A percentile compares a stretch with the other conserved stretches of the same genome.
Evolutionary conservation across 1,139 yeast species (phyloP).

Genomic region (Hansenula anomala): DNA sequence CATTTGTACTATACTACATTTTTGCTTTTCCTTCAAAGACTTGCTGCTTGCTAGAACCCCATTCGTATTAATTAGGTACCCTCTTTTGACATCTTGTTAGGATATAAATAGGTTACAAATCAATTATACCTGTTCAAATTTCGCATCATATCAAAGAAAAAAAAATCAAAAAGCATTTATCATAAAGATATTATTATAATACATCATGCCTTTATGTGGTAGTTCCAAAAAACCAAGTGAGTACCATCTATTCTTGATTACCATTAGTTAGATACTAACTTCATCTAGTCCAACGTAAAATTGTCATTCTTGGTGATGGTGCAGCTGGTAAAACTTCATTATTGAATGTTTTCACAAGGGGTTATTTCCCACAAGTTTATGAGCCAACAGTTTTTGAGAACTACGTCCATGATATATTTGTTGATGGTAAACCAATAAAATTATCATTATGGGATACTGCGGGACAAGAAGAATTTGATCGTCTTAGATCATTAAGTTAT

Average conservation of each 20-base stretch:
- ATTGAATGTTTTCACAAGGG: constrained; percentile 91
- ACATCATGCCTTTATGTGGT: constrained; percentile 79
- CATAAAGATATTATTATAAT: constrained; percentile 4
- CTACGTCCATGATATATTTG: constrained; percentile 94
- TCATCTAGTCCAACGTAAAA: constrained; percentile 69
- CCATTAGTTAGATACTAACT: constrained; percentile 3
- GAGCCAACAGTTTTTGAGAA: constrained; percentile 98
- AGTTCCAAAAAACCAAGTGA: constrained; percentile 58
- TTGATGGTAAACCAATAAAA: constrained; percentile 91
- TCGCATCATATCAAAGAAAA: too few species aligned
- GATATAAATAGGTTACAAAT: too few species aligned
- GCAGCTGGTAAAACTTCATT: constrained; percentile 93
- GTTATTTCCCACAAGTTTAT: constrained; percentile 96
- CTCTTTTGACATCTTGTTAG: too few species aligned
- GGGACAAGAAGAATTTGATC: constrained; percentile 97
- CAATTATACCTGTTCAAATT: too few species aligned
- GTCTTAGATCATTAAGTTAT: constrained; percentile 83
- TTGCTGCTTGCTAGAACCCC: too few species aligned
- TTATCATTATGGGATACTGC: constrained; percentile 98
- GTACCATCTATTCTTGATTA: constrained; percentile 20
- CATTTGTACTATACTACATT: too few species aligned
- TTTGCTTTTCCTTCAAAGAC: too few species aligned
- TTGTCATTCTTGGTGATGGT: constrained; percentile 97
- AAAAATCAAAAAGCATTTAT: too few species aligned
- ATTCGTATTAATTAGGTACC: too few species aligned